Base-by-base conservation (phyloP, 2,329 filamentous ascomycete genomes). In the Stachybotrys chartarum region DNA sequence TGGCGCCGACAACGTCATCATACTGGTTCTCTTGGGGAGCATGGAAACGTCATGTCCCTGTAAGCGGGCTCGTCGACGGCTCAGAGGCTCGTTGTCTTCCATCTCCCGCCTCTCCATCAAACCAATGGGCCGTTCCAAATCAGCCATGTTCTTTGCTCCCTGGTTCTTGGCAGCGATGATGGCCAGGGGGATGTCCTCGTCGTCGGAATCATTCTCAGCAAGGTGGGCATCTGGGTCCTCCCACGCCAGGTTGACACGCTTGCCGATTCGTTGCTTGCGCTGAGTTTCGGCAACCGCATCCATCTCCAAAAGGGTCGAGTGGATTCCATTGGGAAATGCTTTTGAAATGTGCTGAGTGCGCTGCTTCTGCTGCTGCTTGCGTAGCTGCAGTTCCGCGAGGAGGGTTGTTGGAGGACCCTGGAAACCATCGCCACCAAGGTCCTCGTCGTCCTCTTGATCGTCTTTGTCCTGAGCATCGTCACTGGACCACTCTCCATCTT, bases 81-180 rank as follows among this genome's bases (percentile, higher is more conserved):
- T 91, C 18, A 97, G 76, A 0, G 94, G 92, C 68, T 97, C 94
- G 55, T 91, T 94, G 64, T 99, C 94, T 68, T 99, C 94, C 60
- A 94, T 75, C 57, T 95, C 87, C 50, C 90, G 85, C 63, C 84
- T 85, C 66, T 95, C 88, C 77, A 94, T 86, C 55, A 94, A 70
- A 5, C 90, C 90, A 6, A 91, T 69, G 0, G 89, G 88, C 11
- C 84, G 73, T 71, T 85, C 79, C 59, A 85, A 65, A 72, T 82
- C 79, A 56, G 78, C 76, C 57, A 78, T 70, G 51, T 78, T 75
- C 56, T 77, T 72, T 35, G 73, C 72, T 12, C 78, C 78, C n/a
- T 79, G 75, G 7, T 81, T 77, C 59, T 83, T 83, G 46, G 77
- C 78, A 0, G 87, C 85, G 16, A 99, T 78, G 60, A 97, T 78